Conservation (phyloP, 2,329 filamentous ascomycete species). For the Ceratocystis alfenasii region DNA sequence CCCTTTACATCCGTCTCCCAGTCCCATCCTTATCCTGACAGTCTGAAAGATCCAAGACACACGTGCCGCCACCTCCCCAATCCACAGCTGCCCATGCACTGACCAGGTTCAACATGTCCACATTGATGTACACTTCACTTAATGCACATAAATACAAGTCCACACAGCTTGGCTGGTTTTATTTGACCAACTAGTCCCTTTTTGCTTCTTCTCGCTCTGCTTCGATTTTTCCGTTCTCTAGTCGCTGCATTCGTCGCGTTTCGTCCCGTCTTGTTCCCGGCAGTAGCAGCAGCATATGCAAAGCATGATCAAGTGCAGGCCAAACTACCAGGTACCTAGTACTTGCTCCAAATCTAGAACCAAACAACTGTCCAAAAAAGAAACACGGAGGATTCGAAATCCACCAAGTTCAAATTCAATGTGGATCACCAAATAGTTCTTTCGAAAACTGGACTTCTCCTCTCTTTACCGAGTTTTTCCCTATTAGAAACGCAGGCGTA, state of each 20-base stretch:
- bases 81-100: background rate
- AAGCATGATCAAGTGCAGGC: background rate
- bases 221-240: background rate
- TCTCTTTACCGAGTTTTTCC: background rate
- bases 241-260: no score
- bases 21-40: background rate
- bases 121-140: background rate
- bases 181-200: background rate
- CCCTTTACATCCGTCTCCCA: background rate
- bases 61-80: background rate
- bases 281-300: background rate
- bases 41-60: background rate
- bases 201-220: background rate
- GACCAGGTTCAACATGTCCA: constrained; percentile 1
- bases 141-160: background rate
- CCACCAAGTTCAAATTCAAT: constrained; percentile 6
- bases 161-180: background rate
- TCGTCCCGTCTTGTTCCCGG: no score
- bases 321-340: background rate
- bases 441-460: background rate
- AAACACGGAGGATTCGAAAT: background rate
- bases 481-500: no score
- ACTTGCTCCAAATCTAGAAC: background rate
- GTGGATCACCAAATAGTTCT: background rate
- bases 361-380: background rate